phyloP scores from a whole-genome alignment of 257 asterid species.

The Cinchona pubescens region DNA sequence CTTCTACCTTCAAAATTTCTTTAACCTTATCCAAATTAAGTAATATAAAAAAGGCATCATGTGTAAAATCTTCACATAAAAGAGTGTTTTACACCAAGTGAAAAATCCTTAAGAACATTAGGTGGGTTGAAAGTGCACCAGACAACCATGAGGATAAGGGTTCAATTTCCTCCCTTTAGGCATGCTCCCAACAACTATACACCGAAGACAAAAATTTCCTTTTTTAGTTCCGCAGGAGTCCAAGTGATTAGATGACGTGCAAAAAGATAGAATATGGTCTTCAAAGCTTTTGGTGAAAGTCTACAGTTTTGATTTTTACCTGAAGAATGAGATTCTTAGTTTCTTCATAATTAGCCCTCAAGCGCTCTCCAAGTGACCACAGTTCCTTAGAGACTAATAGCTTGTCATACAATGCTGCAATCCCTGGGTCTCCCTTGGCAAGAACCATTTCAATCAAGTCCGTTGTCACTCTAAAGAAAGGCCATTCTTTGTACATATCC shows the following conservation, averaged over 20 bases:
- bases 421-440: slow-evolving; percentile 88
- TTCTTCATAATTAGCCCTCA: slow-evolving; percentile 56
- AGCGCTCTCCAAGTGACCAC: slow-evolving; percentile 63
- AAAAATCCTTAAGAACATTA: not conserved
- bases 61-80: not conserved
- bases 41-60: not conserved
- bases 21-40: not conserved
- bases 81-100: not conserved
- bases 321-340: slow-evolving; percentile 67
- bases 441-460: slow-evolving; percentile 94
- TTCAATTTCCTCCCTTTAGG: not conserved
- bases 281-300: not conserved
- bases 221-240: not conserved
- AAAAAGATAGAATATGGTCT: not conserved
- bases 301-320: slow-evolving; percentile 35
- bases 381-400: slow-evolving; percentile 63
- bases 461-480: slow-evolving; percentile 89
- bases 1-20: not conserved
- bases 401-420: slow-evolving; percentile 81
- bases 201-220: not conserved
- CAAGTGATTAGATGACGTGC: not conserved
- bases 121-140: not conserved
- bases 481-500: slow-evolving; percentile 92
- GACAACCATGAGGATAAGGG: not conserved
- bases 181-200: not conserved